A percentile compares a stretch with the other conserved stretches of the same genome.
These are phyloP conservation scores for Chamaecrista fasciculata DNA, from an alignment of 306 rosid species.

Conservation along the genomic window DNA sequence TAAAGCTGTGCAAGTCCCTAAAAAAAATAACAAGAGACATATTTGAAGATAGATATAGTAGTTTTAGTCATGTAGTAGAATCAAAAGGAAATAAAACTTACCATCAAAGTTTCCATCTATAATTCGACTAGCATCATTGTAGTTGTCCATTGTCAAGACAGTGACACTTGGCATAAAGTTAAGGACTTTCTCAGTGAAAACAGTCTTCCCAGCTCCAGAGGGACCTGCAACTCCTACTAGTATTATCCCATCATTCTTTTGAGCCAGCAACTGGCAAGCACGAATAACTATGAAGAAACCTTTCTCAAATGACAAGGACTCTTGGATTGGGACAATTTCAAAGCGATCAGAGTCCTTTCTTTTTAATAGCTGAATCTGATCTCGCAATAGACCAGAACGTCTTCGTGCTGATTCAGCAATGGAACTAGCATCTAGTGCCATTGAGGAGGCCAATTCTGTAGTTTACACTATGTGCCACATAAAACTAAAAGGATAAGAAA, in stretches of 20 bases:
- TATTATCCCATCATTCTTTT: conserved; percentile 79
- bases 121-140: conserved; percentile 88
- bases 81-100: conserved; percentile 26
- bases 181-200: conserved; percentile 85
- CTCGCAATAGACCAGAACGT: conserved; percentile 76
- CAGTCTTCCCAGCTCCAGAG: conserved; percentile 96
- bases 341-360: conserved; percentile 74
- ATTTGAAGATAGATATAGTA: neutral
- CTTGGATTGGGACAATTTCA: conserved; percentile 80
- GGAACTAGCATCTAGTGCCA: conserved; percentile 64
- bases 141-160: conserved; percentile 89
- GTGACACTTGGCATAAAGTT: conserved; percentile 91
- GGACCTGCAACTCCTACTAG: conserved; percentile 97
- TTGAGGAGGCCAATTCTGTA: conserved; percentile 24
- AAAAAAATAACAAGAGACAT: neutral
- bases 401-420: conserved; percentile 70
- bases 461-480: conserved; percentile 31
- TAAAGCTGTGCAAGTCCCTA: neutral
- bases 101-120: conserved; percentile 96
- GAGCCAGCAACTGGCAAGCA: conserved; percentile 87
- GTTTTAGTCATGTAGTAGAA: neutral
- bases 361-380: conserved; percentile 77
- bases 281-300: conserved; percentile 95
- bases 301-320: conserved; percentile 81
- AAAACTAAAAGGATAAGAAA: conserved; percentile 24